phyloP scores from a whole-genome alignment of 768 basidiomycete species.

The Boletus tylopilopsis region DNA sequence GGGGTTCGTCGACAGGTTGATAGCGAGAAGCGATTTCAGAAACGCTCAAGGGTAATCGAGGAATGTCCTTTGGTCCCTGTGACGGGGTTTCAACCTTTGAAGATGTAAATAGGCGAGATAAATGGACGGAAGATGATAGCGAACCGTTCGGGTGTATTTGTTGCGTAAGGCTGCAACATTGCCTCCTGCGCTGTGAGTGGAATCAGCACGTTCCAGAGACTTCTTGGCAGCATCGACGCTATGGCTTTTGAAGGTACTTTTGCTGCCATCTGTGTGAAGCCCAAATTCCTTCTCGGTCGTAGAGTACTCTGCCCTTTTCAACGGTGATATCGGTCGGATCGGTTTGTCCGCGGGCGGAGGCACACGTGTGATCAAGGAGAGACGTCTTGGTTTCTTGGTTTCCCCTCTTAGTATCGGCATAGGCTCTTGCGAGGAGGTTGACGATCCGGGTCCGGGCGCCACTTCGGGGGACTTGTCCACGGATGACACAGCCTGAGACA shows the following conservation, averaged over 20 bases:
- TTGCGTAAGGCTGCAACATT: slow-evolving; percentile 68
- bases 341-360: slow-evolving; percentile 16
- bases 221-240: slow-evolving; percentile 32
- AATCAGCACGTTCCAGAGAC: slow-evolving; percentile 48
- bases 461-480: background rate
- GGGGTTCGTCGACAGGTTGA: slow-evolving; percentile 40
- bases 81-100: slow-evolving; percentile 48
- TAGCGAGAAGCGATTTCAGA: slow-evolving; percentile 62
- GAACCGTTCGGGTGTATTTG: slow-evolving; percentile 55
- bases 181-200: slow-evolving; percentile 50
- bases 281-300: slow-evolving; percentile 35
- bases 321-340: slow-evolving; percentile 14
- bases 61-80: slow-evolving; percentile 57
- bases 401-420: background rate
- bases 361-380: slow-evolving; percentile 20
- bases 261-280: slow-evolving; percentile 17
- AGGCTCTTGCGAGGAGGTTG: background rate
- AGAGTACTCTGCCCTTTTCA: slow-evolving; percentile 17
- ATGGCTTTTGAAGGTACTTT: slow-evolving; percentile 22
- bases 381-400: slow-evolving; percentile 16
- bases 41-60: slow-evolving; percentile 61
- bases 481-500: slow-evolving; percentile 1
- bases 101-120: slow-evolving; percentile 1
- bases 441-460: background rate
- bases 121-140: slow-evolving; percentile 22